Evolutionary conservation across 106 monocot species (phyloP), one percentile per base, ranked within the genome.

Genomic region (Amphibolis antarctica): DNA sequence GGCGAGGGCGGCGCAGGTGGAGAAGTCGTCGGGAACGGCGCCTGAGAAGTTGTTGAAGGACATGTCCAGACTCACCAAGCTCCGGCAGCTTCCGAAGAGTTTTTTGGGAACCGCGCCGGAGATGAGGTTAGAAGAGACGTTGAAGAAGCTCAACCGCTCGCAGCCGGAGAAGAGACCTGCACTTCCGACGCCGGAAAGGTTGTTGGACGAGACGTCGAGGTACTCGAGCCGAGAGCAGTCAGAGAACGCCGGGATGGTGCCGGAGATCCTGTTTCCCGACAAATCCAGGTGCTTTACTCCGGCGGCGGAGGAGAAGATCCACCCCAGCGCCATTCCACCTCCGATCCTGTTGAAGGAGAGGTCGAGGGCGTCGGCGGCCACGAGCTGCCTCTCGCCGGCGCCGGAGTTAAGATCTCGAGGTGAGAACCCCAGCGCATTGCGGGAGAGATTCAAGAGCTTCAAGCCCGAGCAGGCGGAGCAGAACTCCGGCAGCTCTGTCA

Each of bases 61-160:
- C 22, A 71, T 23, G 44, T 71, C 61, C 23, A 62, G 69, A 19
- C 9, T 1, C 26, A 58, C 26, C 50, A 71, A 51, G 52, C 47
- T 22, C 42, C 62, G 28, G 62, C 61, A 71, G 12, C 13, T 50
- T 19, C 62, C 71, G n/a, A 62, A 22, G 4, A 69, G 56, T 18
- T 0, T 10, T 15, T 6, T 19, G 24, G 71, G 71, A 6, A 71
- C 18, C 42, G n/a, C 36, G n/a, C 93, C 88, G 24, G 88, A 80
- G 66, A 93, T 76, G 65, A 75, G 79, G 63, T 92, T 92, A 73
- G 61, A 75, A n/a, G 81, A 77, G 17, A 92, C 68, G 59, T 74
- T 78, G 19, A 88, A 42, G 24, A 48, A 25, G 25, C 24, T 47
- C 42, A 92, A 63, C 42, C 69, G 62, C 7, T 64, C 20, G 62